phyloP scores from a whole-genome alignment of 1,284 basidiomycete species.

The Pisolithus thermaeus region DNA sequence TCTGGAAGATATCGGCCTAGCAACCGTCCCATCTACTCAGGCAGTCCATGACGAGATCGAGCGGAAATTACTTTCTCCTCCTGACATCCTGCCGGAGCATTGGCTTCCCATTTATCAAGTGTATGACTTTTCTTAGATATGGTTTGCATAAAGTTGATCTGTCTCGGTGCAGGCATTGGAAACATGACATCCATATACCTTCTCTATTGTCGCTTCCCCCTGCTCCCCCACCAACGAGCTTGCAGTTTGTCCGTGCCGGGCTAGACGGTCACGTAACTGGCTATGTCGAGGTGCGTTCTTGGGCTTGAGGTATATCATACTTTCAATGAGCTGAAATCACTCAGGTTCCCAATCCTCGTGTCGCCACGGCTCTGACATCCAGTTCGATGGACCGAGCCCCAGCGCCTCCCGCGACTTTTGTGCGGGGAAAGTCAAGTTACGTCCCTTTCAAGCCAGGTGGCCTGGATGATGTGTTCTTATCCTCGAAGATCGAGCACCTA shows the following conservation, averaged over 20 bases:
- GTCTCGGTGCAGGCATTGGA: slow-evolving; percentile 57
- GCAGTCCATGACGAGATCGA: slow-evolving; percentile 63
- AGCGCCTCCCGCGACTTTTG: slow-evolving; percentile 73
- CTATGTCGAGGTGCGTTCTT: slow-evolving; percentile 60
- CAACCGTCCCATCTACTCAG: slow-evolving; percentile 49
- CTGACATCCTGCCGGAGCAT: slow-evolving; percentile 53
- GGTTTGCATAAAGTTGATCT: slow-evolving; percentile 17
- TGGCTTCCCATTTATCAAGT: slow-evolving; percentile 74
- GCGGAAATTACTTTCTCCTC: slow-evolving; percentile 61
- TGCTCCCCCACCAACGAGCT: slow-evolving; percentile 70
- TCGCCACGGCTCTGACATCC: slow-evolving; percentile 62
- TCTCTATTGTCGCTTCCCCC: slow-evolving; percentile 60
- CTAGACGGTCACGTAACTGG: slow-evolving; percentile 77
- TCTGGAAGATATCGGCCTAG: slow-evolving; percentile 50
- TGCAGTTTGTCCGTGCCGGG: slow-evolving; percentile 74
- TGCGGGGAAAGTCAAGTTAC: slow-evolving; percentile 88
- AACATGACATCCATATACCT: slow-evolving; percentile 52
- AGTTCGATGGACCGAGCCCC: slow-evolving; percentile 83
- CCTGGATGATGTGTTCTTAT: slow-evolving; percentile 54
- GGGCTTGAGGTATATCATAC: neutral
- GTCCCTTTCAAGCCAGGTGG: slow-evolving; percentile 93
- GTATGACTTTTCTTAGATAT: slow-evolving; percentile 37
- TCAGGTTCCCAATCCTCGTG: slow-evolving; percentile 48
- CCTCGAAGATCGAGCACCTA: slow-evolving; percentile 29
- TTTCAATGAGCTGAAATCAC: neutral